Evolutionary conservation across 176 grass and related monocot genomes (phyloP).

Genomic region (Echinochloa phyllopogon): DNA sequence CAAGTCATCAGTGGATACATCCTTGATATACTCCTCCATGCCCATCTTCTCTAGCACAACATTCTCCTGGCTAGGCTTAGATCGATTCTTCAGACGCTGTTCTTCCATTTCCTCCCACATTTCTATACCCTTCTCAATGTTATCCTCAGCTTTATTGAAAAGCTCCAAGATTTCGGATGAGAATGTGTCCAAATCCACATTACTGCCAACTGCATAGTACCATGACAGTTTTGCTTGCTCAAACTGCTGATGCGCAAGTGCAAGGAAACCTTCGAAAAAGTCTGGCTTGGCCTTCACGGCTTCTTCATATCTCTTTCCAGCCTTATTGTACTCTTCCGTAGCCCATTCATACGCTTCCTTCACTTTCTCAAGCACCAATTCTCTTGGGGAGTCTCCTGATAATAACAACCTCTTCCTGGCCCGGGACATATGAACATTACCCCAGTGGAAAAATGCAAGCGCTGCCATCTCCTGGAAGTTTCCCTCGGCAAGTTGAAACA

Average conservation of each 20-base stretch:
- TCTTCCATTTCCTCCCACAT: constrained; percentile 79
- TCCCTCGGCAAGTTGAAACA: constrained; percentile 70
- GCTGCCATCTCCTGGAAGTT: constrained; percentile 95
- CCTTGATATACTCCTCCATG: constrained; percentile 68
- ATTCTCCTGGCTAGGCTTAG: constrained; percentile 62
- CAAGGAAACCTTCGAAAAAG: constrained; percentile 84
- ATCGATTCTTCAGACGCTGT: constrained; percentile 60
- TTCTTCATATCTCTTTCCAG: constrained; percentile 67
- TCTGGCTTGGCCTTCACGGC: constrained; percentile 63
- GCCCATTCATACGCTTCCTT: constrained; percentile 74
- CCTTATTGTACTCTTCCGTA: constrained; percentile 63
- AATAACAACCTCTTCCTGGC: constrained; percentile 82
- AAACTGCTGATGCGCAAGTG: constrained; percentile 76
- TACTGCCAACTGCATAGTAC: constrained; percentile 68
- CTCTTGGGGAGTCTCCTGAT: constrained; percentile 55
- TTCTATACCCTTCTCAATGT: constrained; percentile 68
- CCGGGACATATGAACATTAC: constrained; percentile 86
- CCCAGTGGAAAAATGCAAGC: constrained; percentile 91
- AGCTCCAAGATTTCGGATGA: constrained; percentile 61
- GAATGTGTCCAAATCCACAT: constrained; percentile 42
- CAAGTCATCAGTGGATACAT: constrained; percentile 59
- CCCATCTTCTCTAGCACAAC: constrained; percentile 64
- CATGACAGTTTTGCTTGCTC: constrained; percentile 81
- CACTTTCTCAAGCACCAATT: constrained; percentile 59
- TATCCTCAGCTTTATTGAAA: constrained; percentile 77